Base-by-base conservation (phyloP, 768 basidiomycete species). In the Suillus cothurnatus region DNA sequence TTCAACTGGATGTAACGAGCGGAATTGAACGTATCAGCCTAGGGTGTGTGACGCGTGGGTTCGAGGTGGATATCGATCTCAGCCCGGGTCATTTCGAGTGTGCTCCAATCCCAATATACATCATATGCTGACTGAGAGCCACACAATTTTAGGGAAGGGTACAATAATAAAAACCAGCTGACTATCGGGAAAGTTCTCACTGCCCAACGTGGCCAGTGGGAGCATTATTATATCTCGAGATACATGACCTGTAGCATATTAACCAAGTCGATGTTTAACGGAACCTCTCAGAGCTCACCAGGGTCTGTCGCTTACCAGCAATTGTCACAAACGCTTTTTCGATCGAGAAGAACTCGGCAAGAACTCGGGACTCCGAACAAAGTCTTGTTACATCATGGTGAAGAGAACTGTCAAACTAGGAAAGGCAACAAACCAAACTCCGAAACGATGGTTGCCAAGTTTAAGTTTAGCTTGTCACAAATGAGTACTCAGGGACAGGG, bases 81-180 rank as follows among this genome's bases (percentile, higher is more conserved):
- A 36, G 55, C n/a, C 21, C 23, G 55, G 2, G 23, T 19, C 36
- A 39, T 58, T 23, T 28, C 36, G 11, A 39, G 57, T 11, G 17
- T 28, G 23, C 56, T 14, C 26, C 11, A 28, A 59, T 41, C 26
- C 26, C 17, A 28, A 41, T 59, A 59, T 59, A 28, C 57, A 59
- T 6, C 26, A 21, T 41, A 12, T 11, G 26, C 26, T 26, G 57
- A 59, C 38, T 41, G 38, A 59, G 6, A 41, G 6, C 26, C 23
- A 26, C 38, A 12, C 9, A 59, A 21, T 28, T 41, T 59, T 59
- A 59, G 57, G 28, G 19, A 9, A 28, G 6, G 15, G 38, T 39
- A 26, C 57, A 58, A 28, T 38, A 39, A 39, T 39, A 58, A 58
- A 53, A 39, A 26, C 38, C 38, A 58, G 57, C 26, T 39, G 57